phyloP scores from a whole-genome alignment of 2,329 filamentous ascomycete species.

The Sporothrix variecibatus region DNA sequence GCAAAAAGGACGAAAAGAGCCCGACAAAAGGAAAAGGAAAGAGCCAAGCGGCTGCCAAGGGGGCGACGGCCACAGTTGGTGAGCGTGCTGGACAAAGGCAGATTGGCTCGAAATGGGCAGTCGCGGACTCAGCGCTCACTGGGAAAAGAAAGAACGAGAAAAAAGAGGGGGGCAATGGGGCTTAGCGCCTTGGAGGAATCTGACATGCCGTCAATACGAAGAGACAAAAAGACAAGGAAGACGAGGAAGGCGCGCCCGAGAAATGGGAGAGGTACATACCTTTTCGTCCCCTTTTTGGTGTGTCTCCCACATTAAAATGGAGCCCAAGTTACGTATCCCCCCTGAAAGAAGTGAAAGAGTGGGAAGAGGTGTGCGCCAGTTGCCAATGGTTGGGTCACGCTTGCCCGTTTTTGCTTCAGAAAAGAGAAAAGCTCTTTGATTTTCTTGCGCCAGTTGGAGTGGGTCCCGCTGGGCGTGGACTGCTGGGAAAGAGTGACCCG shows the following conservation, averaged over 20 bases:
- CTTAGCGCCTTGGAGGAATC: slow-evolving; percentile 11
- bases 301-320: background rate
- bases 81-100: background rate
- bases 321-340: background rate
- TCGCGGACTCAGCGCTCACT: background rate
- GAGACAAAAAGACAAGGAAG: background rate
- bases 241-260: background rate
- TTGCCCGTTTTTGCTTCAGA: slow-evolving; percentile 10
- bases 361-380: background rate
- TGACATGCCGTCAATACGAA: background rate
- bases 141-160: background rate
- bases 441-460: background rate
- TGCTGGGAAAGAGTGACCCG: background rate
- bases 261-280: background rate
- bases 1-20: background rate
- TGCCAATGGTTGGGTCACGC: slow-evolving; percentile 10
- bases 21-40: background rate
- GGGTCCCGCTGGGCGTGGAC: background rate
- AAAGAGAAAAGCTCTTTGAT: no score
- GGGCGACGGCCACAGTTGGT: background rate
- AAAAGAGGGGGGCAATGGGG: background rate
- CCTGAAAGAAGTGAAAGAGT: background rate
- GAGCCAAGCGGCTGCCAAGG: background rate
- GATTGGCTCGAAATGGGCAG: background rate
- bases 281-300: no score